phyloP scores from a whole-genome alignment of 2,329 filamentous ascomycete species.

The Dactylellina sp. region DNA sequence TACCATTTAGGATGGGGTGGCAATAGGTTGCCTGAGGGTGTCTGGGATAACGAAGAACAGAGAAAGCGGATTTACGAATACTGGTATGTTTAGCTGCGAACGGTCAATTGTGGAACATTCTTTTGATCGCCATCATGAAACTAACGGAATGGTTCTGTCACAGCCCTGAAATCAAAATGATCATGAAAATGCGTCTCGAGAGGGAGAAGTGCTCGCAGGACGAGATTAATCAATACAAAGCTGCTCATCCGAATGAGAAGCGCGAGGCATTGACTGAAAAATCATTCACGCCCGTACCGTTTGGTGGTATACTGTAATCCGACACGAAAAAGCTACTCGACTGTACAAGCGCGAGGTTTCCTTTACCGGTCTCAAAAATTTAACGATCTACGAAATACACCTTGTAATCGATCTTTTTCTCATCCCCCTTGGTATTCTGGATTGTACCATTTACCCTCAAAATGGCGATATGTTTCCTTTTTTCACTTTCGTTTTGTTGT shows the following conservation, averaged over 20 bases:
- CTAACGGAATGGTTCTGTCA: not conserved
- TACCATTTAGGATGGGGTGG: constrained; percentile 70
- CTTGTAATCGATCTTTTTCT: no score
- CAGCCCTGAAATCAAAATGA: constrained; percentile 71
- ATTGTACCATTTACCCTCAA: no score
- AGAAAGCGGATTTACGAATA: constrained; percentile 70
- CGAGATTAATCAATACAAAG: constrained; percentile 19
- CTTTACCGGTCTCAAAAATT: no score
- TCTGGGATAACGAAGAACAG: constrained; percentile 68
- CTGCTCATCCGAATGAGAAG: constrained; percentile 15
- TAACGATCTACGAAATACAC: no score
- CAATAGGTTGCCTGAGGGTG: constrained; percentile 65
- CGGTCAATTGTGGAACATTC: not conserved
- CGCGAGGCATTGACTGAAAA: constrained; percentile 14
- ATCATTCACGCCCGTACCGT: constrained; percentile 20
- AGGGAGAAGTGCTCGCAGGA: constrained; percentile 59
- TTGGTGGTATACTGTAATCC: constrained; percentile 3
- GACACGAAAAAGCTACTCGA: no score
- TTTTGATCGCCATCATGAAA: not conserved
- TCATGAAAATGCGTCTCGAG: constrained; percentile 69
- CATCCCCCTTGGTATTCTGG: no score
- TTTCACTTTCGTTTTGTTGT: no score
- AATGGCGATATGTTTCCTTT: no score
- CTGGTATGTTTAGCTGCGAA: constrained; percentile 60
- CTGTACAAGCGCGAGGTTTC: no score